A percentile compares a stretch with the other conserved stretches of the same genome.
Conservation (phyloP, 495 filamentous ascomycete genomes). For the Pyrenopolyporus hunteri region DNA sequence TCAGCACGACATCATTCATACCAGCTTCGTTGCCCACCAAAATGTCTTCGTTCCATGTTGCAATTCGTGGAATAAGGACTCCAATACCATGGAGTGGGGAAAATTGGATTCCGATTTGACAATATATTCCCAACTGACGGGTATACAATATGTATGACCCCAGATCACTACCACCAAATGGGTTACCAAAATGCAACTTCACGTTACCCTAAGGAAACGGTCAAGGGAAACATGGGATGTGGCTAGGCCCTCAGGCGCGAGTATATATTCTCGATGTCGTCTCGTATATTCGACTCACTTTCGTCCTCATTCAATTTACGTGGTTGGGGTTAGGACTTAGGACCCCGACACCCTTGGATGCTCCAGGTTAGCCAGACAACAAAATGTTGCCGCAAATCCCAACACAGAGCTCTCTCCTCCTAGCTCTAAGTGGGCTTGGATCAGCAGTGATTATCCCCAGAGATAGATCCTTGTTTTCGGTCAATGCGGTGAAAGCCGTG, state of each 20-base stretch:
- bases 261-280: slow-evolving; percentile 9
- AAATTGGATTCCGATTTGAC: slow-evolving; percentile 10
- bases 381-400: slow-evolving; percentile 8
- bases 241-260: background rate
- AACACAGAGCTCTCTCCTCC: slow-evolving; percentile 5
- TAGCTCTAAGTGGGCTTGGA: slow-evolving; percentile 13
- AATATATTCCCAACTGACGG: slow-evolving; percentile 1
- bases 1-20: slow-evolving; percentile 33
- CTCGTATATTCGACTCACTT: background rate
- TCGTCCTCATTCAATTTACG: background rate
- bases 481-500: slow-evolving; percentile 2
- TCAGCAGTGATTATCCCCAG: slow-evolving; percentile 18
- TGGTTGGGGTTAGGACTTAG: too few species aligned
- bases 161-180: background rate
- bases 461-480: slow-evolving; percentile 5
- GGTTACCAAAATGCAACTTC: slow-evolving; percentile 11
- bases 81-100: slow-evolving; percentile 11
- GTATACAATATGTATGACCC: slow-evolving; percentile 11
- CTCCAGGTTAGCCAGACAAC: background rate
- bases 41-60: background rate
- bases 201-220: background rate
- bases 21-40: background rate
- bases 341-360: background rate
- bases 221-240: background rate
- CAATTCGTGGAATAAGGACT: slow-evolving; percentile 20